Evolutionary conservation across 2,329 filamentous ascomycete species (phyloP), one percentile per base, ranked within the genome.

Genomic region (Fusarium multiceps): DNA sequence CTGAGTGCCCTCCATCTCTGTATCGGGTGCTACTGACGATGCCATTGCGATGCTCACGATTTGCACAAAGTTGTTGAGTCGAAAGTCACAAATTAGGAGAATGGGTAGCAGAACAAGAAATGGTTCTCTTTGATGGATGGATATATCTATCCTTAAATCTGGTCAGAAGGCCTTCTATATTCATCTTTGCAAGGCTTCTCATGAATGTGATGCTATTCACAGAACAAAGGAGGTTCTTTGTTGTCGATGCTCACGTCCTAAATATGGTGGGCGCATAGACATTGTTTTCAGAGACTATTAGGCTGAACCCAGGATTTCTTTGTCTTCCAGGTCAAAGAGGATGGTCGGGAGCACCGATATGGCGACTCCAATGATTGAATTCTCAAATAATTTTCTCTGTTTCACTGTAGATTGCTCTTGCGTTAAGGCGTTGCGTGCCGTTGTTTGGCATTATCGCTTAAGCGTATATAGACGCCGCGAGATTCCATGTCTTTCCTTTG

Each of bases 161-260:
- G 20, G n/a, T n/a, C 8, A 16, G 37, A 37, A n/a, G 4, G 4
- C 9, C 13, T 12, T 41, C 16, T 9, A 4, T 6, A 20, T 20
- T 8, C 41, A 27, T 30, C 20, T 6, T 20, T 25, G 14, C 12
- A 23, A 5, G 11, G 11, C 32, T 23, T 11, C 16, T 21, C 18
- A 20, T 37, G 27, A 30, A 59, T 43, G 7, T n/a, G 61, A 61
- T 43, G 48, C 51, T 69, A 53, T 66, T 59, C 56, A 53, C 41
- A 65, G 66, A 71, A 74, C 68, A 74, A 74, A 74, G 72, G 68
- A 73, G 45, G 3, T 48, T 49, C 68, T 60, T 74, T 73, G 68
- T 74, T 62, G 14, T n/a, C 23, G 12, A n/a, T 27, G 4, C 40
- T 11, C 20, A 40, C 6, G 9, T 27, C 25, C 37, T 16, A 2